Evolutionary conservation across 1,284 basidiomycete genomes (phyloP), one percentile per base, ranked within the genome.

Genomic region (Fomitopsis betulina): DNA sequence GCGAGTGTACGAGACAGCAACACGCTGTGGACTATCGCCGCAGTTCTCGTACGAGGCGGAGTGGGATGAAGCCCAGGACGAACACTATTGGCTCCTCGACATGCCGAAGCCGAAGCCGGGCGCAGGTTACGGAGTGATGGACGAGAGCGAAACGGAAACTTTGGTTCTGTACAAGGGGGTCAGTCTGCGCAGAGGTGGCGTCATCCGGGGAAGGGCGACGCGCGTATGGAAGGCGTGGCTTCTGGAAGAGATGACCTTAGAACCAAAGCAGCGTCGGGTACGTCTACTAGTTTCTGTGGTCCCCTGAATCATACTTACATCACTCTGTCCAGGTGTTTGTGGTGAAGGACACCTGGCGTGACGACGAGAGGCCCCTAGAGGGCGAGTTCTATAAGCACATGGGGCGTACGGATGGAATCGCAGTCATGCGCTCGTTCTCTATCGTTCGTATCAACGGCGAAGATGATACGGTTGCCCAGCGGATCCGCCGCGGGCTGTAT

Each of bases 201-300:
- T 58, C 3, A 55, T 60, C 30, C 35, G n/a, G 10, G 59, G 57
- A 5, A 51, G 59, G 13, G 56, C 53, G 13, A 60, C 57, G 12
- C 56, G 59, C n/a, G 30, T 58, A 15, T 60, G 59, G 59, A 55
- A 53, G 27, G 59, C 59, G 30, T 60, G 59, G 59, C 17, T 35
- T n/a, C 15, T 21, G 53, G 53, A 40, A 9, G 59, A 60, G 12
- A 55, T 60, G 59, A 8, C 15, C 17, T 42, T 50, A 9, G 57
- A 43, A 5, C 19, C 30, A 19, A 13, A 25, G 10, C 19, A 55
- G 17, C 55, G 58, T 17, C 23, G 15, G 37, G 58, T 59, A n/a
- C 6, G 58, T 39, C 10, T 19, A 9, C 13, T 9, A 10, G 13
- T 37, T 2, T 23, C 10, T 10, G 19, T 12, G 10, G 42, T 13